Evolutionary conservation across 2,329 filamentous ascomycete species (phyloP), one percentile per base, ranked within the genome.

Genomic region (Orbilia blumenaviensis): DNA sequence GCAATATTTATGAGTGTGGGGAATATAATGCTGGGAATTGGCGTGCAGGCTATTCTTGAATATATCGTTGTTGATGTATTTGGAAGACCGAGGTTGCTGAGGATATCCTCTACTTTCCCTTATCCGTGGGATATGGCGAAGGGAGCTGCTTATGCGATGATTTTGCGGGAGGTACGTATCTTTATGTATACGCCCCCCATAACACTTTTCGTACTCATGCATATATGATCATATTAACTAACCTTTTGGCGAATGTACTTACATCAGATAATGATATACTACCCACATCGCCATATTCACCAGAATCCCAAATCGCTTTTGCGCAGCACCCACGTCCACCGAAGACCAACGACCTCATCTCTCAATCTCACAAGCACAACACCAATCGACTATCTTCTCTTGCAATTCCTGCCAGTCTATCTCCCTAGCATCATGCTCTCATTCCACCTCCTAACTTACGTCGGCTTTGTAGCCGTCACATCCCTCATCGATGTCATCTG

Each of bases 381-480:
- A 3, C 91, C 91, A 0, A 78, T 88, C 0, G 86, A 89, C 0
- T 87, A 90, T 54, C 83, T 92, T 5, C 82, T 92, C 0, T 85
- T 87, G 76, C 87, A 87, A 54, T 88, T 91, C 80, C 71, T 91
- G 0, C 91, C 91, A 0, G 82, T 89, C 5, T 91, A 91, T 81
- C 82, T 92, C 0, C 89, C 91, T 0, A 87, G 90, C 0, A 83
- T 89, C 18, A 78, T 87, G n/a, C 85, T 92, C 42, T 88, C 89
- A 7, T 89, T 90, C 36, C 91, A 93, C 81, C 85, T 92, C 2
- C 84, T 93, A n/a, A 92, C 89, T 0, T 92, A 90, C 83, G 86
- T 92, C 67, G 80, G 91, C 9, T 87, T 92, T 77, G 84, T 89
- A 14, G 85, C 86, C 0, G 81, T 92, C 25, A 86, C 87, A 77